Evolutionary conservation across 768 basidiomycete species (phyloP).

Genomic region (Kwoniella bestiolae): DNA sequence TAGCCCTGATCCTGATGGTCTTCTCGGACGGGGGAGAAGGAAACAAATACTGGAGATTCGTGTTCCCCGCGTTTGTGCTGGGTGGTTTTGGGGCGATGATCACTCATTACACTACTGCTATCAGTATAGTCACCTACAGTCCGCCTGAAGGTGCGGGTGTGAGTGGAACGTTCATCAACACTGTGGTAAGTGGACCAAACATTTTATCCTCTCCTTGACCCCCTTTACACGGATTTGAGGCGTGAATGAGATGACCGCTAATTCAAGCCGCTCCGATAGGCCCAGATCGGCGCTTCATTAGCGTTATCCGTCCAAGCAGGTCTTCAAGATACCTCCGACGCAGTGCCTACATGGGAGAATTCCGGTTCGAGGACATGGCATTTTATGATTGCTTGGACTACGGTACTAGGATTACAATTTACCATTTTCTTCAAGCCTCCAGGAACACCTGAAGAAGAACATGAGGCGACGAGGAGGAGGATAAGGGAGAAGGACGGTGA

Average conservation of each 20-base stretch:
- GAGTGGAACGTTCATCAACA: no score
- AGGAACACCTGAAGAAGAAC: conserved; percentile 40
- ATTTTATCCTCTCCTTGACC: no score
- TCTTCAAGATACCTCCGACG: conserved; percentile 22
- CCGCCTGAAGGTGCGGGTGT: no score
- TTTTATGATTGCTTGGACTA: conserved; percentile 41
- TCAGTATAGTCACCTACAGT: conserved; percentile 45
- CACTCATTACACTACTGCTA: conserved; percentile 21
- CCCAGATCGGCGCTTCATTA: conserved; percentile 45
- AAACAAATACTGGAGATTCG: conserved; percentile 47
- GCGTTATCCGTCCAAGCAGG: conserved; percentile 49
- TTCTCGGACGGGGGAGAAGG: conserved; percentile 43
- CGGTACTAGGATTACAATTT: conserved; percentile 28
- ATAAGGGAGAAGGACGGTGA: conserved; percentile 33
- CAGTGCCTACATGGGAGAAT: conserved; percentile 24
- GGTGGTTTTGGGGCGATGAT: conserved; percentile 41
- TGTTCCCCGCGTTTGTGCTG: conserved; percentile 47
- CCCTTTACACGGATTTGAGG: no score
- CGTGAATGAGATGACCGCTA: no score
- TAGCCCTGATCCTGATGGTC: conserved; percentile 35
- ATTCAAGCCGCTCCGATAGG: no score
- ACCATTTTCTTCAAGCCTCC: conserved; percentile 40
- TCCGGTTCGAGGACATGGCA: conserved; percentile 36
- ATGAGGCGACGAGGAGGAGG: conserved; percentile 34
- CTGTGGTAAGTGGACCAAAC: no score